phyloP scores from a whole-genome alignment of 352 stramenopile species.

The Phytophthora pistaciae region DNA sequence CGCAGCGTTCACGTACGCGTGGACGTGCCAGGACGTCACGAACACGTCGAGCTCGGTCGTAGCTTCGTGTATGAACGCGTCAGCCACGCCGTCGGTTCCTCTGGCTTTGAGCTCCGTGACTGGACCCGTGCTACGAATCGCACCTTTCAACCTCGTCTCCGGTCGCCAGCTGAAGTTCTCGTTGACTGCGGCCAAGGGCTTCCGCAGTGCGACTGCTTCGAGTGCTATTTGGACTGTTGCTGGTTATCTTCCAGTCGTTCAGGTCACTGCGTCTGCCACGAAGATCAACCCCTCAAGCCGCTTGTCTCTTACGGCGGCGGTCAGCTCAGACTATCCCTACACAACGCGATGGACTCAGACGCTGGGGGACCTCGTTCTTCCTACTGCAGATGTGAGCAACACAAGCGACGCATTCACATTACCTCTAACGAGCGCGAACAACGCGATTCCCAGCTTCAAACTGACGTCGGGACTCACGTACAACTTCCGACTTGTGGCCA shows the following conservation, averaged over 20 bases:
- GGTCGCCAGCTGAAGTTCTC: conserved; percentile 57
- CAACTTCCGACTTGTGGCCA: conserved; percentile 64
- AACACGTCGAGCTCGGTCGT: conserved; percentile 30
- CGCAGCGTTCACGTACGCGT: conserved; percentile 51
- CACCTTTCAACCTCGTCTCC: conserved; percentile 54
- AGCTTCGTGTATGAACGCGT: conserved; percentile 20
- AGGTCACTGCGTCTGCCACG: conserved; percentile 25
- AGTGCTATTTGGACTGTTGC: conserved; percentile 58
- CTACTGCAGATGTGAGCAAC: conserved; percentile 31
- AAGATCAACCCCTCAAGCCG: conserved; percentile 64
- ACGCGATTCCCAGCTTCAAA: conserved; percentile 59
- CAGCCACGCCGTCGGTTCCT: not conserved
- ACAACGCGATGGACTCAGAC: conserved; percentile 60
- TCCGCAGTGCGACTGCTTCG: conserved; percentile 22
- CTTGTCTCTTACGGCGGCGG: conserved; percentile 39
- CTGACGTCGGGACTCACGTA: conserved; percentile 77
- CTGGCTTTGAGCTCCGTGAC: conserved; percentile 28
- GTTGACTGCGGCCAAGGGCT: conserved; percentile 49
- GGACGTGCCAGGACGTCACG: conserved; percentile 68
- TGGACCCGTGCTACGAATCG: conserved; percentile 37
- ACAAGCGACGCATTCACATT: conserved; percentile 56
- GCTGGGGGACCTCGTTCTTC: conserved; percentile 62
- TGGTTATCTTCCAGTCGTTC: conserved; percentile 59
- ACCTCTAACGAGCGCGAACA: conserved; percentile 60
- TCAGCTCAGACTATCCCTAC: conserved; percentile 77